Evolutionary conservation across 441 rosid species (phyloP).

Genomic region (Pelargonium hybrid): DNA sequence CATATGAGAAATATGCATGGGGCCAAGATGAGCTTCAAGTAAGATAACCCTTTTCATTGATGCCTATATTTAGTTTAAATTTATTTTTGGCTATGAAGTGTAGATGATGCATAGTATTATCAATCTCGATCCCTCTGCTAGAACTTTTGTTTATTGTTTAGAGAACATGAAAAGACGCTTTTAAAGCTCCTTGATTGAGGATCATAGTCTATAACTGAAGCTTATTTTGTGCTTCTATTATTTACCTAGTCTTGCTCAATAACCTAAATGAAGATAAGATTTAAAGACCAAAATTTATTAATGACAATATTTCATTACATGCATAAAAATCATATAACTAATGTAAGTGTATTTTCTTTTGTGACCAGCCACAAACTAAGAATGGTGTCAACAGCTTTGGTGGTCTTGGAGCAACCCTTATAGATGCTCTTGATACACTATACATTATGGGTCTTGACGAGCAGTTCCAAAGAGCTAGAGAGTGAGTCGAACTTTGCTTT

Average conservation of each 20-base stretch:
- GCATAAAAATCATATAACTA: background rate
- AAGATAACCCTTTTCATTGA: background rate
- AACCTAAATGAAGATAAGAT: background rate
- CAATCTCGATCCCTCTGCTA: background rate
- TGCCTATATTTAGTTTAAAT: background rate
- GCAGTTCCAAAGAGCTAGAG: conserved; percentile 83
- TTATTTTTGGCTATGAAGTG: background rate
- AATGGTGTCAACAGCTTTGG: conserved; percentile 89
- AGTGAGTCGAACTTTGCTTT: conserved; percentile 70
- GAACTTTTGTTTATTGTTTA: background rate
- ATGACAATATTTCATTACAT: background rate
- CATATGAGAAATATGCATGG: conserved; percentile 95
- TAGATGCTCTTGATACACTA: conserved; percentile 85
- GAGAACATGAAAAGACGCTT: too few relatives aligned
- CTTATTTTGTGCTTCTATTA: background rate
- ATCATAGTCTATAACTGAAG: too few relatives aligned
- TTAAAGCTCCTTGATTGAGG: too few relatives aligned
- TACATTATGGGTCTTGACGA: conserved; percentile 91
- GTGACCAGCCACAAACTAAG: conserved; percentile 69
- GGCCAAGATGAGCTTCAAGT: conserved; percentile 98
- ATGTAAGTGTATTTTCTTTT: conserved; percentile 9
- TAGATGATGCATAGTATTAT: background rate
- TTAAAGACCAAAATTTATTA: background rate
- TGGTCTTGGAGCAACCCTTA: conserved; percentile 89
- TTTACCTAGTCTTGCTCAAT: background rate